Conservation (phyloP, 129 eudicot genomes). For the Cynara cardunculus region DNA sequence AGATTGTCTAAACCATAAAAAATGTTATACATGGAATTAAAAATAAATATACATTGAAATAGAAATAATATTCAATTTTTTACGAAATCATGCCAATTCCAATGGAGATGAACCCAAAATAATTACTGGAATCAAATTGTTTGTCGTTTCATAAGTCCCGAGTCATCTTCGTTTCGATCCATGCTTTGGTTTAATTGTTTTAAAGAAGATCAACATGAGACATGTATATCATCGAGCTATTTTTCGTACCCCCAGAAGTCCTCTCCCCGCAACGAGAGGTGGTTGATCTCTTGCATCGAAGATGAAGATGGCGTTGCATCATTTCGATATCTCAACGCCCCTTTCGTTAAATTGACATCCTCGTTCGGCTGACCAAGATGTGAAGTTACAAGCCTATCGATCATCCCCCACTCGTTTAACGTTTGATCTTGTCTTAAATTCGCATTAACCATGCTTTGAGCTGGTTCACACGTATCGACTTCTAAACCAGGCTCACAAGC, state of each 20-base stretch:
- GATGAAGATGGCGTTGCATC: conserved; percentile 33
- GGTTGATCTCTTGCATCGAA: conserved; percentile 48
- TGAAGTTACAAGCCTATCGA: conserved; percentile 40
- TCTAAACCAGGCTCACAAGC: conserved; percentile 44
- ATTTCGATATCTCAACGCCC: conserved; percentile 32
- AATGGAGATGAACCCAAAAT: conserved; percentile 5
- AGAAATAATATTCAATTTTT: conserved; percentile 12
- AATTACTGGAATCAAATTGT: background rate
- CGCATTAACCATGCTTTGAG: conserved; percentile 13
- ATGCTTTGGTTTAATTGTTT: conserved; percentile 13
- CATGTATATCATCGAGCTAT: conserved; percentile 6
- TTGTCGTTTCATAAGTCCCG: conserved; percentile 15
- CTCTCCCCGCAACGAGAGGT: conserved; percentile 62
- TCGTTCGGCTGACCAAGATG: conserved; percentile 23
- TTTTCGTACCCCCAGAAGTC: conserved; percentile 75
- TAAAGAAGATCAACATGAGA: background rate
- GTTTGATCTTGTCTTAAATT: conserved; percentile 24
- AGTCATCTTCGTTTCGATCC: conserved; percentile 18
- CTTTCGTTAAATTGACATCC: conserved; percentile 31
- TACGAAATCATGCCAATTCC: conserved; percentile 19
- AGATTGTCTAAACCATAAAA: conserved; percentile 1
- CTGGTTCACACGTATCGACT: conserved; percentile 34
- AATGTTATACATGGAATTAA: conserved; percentile 12
- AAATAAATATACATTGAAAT: conserved; percentile 12
- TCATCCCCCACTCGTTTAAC: conserved; percentile 58